Conservation (phyloP, 805 yeast genomes). For the Hermanozyma aechmeae region DNA sequence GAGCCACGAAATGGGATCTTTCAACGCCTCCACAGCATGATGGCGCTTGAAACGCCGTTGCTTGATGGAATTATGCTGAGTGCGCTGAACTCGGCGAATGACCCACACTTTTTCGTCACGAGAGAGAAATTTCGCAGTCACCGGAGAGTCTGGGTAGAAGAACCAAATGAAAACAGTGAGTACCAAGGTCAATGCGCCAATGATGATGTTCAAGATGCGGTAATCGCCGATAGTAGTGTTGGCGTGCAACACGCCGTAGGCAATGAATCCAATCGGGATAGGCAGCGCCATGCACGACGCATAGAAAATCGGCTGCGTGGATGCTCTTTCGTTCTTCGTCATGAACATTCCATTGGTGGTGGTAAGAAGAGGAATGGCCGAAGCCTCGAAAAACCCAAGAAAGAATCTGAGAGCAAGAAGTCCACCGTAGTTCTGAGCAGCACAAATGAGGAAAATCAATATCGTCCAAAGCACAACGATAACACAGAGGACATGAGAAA, state of each 20-base stretch:
- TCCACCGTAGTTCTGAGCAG: slow-evolving; percentile 37
- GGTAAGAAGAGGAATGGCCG: slow-evolving; percentile 22
- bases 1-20: slow-evolving; percentile 26
- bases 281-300: slow-evolving; percentile 42
- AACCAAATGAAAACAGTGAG: slow-evolving; percentile 12
- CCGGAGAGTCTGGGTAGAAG: slow-evolving; percentile 49
- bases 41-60: slow-evolving; percentile 37
- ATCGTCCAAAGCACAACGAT: slow-evolving; percentile 36
- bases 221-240: slow-evolving; percentile 25
- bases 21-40: slow-evolving; percentile 42
- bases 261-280: slow-evolving; percentile 44
- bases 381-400: slow-evolving; percentile 33
- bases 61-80: slow-evolving; percentile 24
- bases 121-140: slow-evolving; percentile 38
- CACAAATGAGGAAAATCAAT: slow-evolving; percentile 37
- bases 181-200: slow-evolving; percentile 44
- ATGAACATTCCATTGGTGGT: slow-evolving; percentile 43
- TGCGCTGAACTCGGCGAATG: slow-evolving; percentile 27
- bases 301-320: slow-evolving; percentile 46
- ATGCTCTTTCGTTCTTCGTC: slow-evolving; percentile 35
- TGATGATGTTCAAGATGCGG: slow-evolving; percentile 47
- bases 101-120: slow-evolving; percentile 42
- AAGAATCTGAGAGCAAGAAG: slow-evolving; percentile 39
- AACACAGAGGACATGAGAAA: slow-evolving; percentile 27
- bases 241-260: slow-evolving; percentile 27